These are phyloP conservation scores for Persicaria maculosa DNA, from an alignment of 148 eudicot species.

Conservation along the genomic window DNA sequence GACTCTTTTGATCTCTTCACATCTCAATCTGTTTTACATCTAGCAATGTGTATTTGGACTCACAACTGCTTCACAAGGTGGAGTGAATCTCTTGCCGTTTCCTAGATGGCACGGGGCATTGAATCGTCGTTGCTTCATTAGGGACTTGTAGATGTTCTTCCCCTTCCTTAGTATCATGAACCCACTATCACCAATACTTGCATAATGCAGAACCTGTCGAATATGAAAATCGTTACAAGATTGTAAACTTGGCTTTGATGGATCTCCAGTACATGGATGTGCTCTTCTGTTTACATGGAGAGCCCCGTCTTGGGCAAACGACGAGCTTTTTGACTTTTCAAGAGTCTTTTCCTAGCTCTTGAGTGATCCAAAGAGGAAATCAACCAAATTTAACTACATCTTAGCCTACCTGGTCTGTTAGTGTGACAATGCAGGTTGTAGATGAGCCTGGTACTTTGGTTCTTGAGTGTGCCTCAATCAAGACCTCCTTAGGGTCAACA, in stretches of 20 bases:
- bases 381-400: too few relatives aligned
- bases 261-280: too few relatives aligned
- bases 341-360: too few relatives aligned
- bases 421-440: slow-evolving; percentile 23
- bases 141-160: slow-evolving; percentile 15
- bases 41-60: not conserved
- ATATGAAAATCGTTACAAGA: not conserved
- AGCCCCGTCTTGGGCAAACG: too few relatives aligned
- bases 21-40: not conserved
- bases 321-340: too few relatives aligned
- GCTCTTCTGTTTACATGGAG: too few relatives aligned
- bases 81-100: slow-evolving; percentile 5
- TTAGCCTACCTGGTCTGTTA: slow-evolving; percentile 11
- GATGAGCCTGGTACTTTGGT: slow-evolving; percentile 21
- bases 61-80: slow-evolving; percentile 17
- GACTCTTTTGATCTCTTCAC: too few relatives aligned
- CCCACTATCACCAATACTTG: slow-evolving; percentile 24
- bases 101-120: slow-evolving; percentile 26
- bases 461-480: slow-evolving; percentile 15
- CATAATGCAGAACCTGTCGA: slow-evolving; percentile 8
- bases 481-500: slow-evolving; percentile 12
- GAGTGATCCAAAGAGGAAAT: too few relatives aligned
- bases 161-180: slow-evolving; percentile 18
- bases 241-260: not conserved
- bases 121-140: slow-evolving; percentile 18